Conservation (phyloP, 2,329 filamentous ascomycete genomes). For the Fusarium foetens region DNA sequence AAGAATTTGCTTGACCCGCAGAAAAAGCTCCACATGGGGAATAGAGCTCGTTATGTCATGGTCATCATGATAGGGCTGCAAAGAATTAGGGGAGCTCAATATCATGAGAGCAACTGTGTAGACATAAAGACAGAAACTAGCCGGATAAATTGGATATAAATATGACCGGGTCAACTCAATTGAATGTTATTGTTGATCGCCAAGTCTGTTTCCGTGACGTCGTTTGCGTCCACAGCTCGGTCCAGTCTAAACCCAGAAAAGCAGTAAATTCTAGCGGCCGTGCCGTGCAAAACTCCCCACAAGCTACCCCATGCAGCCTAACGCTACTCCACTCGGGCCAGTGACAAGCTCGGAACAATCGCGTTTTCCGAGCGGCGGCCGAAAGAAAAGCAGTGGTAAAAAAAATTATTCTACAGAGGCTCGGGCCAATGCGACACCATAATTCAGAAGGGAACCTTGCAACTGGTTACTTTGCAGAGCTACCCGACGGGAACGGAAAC, state of each 20-base stretch:
- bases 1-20: slow-evolving; percentile 21
- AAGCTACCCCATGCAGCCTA: slow-evolving; percentile 17
- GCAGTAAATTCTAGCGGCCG: slow-evolving; percentile 17
- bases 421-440: slow-evolving; percentile 37
- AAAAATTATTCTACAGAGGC: slow-evolving; percentile 29
- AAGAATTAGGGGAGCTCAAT: background rate
- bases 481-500: slow-evolving; percentile 15
- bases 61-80: slow-evolving; percentile 23
- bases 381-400: slow-evolving; percentile 23
- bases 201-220: slow-evolving; percentile 24
- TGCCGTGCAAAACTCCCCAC: slow-evolving; percentile 19
- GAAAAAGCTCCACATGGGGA: slow-evolving; percentile 14
- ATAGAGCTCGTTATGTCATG: slow-evolving; percentile 12
- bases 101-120: accelerated
- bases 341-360: slow-evolving; percentile 40
- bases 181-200: background rate
- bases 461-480: slow-evolving; percentile 1
- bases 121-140: accelerated
- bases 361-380: slow-evolving; percentile 41
- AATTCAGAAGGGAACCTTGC: slow-evolving; percentile 9
- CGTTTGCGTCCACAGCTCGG: slow-evolving; percentile 20
- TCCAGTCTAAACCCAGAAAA: slow-evolving; percentile 9
- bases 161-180: background rate
- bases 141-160: background rate
- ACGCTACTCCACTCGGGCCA: slow-evolving; percentile 12